Evolutionary conservation across 345 rosid species (phyloP).

Genomic region (Lumnitzera racemosa): DNA sequence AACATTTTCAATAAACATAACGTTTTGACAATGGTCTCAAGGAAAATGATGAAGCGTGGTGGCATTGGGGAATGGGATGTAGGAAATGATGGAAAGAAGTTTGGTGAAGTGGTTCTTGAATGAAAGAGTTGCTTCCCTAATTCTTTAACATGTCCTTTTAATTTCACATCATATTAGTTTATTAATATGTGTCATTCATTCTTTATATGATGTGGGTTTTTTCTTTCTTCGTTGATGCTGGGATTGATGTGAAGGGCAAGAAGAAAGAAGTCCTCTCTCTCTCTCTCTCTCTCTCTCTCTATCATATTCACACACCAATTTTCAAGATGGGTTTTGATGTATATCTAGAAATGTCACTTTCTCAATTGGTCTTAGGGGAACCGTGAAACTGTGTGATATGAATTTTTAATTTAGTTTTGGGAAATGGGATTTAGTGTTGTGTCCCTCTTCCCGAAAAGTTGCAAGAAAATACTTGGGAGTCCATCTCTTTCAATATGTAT

Average conservation of each 20-base stretch:
- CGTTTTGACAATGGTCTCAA: slow-evolving; percentile 4
- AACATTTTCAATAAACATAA: no score
- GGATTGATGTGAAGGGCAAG: slow-evolving; percentile 31
- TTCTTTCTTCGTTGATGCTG: slow-evolving; percentile 4
- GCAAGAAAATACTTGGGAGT: no score
- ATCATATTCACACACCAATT: slow-evolving; percentile 11
- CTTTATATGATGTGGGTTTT: slow-evolving; percentile 12
- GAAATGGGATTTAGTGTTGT: slow-evolving; percentile 20
- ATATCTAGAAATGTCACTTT: slow-evolving; percentile 37
- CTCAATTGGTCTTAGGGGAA: slow-evolving; percentile 32
- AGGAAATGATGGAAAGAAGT: slow-evolving; percentile 14
- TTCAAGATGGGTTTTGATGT: slow-evolving; percentile 47
- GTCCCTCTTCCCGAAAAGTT: slow-evolving; percentile 6
- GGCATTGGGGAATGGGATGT: slow-evolving; percentile 29
- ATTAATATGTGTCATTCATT: slow-evolving; percentile 7
- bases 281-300: background rate
- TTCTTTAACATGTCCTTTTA: background rate
- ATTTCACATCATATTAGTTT: slow-evolving; percentile 1
- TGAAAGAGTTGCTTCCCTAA: background rate
- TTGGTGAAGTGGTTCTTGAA: background rate
- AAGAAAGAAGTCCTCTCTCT: background rate
- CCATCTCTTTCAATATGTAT: background rate
- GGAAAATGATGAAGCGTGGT: slow-evolving; percentile 36
- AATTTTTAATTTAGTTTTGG: slow-evolving; percentile 35
- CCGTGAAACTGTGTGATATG: slow-evolving; percentile 22